A percentile compares a stretch with the other conserved stretches of the same genome.
These are phyloP conservation scores for Fusarium udum DNA, from an alignment of 2,329 filamentous ascomycete genomes.

Conservation along the genomic window DNA sequence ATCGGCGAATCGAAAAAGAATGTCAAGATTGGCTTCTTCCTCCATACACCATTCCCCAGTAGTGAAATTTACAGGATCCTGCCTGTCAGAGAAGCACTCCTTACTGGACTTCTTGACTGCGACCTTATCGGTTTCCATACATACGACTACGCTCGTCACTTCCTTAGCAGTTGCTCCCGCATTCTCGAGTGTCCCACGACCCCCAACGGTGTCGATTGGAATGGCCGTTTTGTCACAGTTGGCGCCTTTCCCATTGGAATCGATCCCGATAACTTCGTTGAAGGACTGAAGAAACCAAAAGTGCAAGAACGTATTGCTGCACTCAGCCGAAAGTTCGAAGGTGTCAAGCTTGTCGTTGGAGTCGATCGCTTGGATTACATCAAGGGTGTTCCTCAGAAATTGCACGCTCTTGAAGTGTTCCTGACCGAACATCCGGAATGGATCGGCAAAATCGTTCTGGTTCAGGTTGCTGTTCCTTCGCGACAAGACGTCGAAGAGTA, in stretches of 20 bases:
- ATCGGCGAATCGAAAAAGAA: conserved; percentile 84
- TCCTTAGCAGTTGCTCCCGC: conserved; percentile 94
- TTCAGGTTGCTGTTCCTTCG: conserved; percentile 95
- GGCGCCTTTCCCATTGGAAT: conserved; percentile 98
- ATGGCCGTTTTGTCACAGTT: conserved; percentile 87
- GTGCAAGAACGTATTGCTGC: conserved; percentile 88
- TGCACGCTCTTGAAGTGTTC: conserved; percentile 96
- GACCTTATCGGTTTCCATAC: conserved; percentile 98
- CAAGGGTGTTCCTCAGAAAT: conserved; percentile 97
- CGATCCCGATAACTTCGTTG: conserved; percentile 94
- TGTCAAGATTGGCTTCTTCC: conserved; percentile 97
- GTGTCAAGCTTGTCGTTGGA: conserved; percentile 94
- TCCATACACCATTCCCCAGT: conserved; percentile 96
- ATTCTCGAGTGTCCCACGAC: conserved; percentile 84
- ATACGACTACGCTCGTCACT: conserved; percentile 98
- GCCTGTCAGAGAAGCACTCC: conserved; percentile 87
- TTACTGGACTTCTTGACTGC: conserved; percentile 89
- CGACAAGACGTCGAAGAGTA: conserved; percentile 98
- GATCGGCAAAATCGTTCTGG: conserved; percentile 96
- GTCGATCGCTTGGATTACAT: conserved; percentile 98
- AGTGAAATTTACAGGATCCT: conserved; percentile 97
- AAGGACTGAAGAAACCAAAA: conserved; percentile 84
- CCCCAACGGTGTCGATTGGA: conserved; percentile 91
- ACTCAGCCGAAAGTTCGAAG: conserved; percentile 90
- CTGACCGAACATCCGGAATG: conserved; percentile 96